Base-by-base conservation (phyloP, 2,329 filamentous ascomycete genomes). In the Orbilia oligospora region DNA sequence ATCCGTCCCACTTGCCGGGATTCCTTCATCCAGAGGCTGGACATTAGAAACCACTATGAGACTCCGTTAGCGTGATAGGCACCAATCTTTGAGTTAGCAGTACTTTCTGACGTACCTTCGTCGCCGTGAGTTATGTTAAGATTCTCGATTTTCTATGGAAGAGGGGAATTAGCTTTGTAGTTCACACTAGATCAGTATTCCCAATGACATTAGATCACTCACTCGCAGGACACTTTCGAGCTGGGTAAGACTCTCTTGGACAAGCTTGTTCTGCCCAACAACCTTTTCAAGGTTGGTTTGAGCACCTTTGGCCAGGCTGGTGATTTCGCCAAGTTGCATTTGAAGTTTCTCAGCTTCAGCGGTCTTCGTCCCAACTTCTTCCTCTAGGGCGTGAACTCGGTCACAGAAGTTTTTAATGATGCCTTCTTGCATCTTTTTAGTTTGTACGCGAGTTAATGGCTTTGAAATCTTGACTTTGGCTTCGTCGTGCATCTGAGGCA, bases 351-450 rank as follows among this genome's bases (percentile, higher is more conserved):
- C 51, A 20, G 46, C 49, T 33, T 72, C 68, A 24, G 75, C 61
- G 6, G 22, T 53, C 30, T 71, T 53, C 12, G 51, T 5, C 27
- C 20, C 53, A 24, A 72, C 53, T n/a, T 36, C 18, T 18, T 30
- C 41, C 9, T 68, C 51, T 16, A 78, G 20, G 20, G 67, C 56
- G 1, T 61, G n/a, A 41, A 78, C 71, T 3, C 68, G 53, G 20
- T 69, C 12, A 22, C 67, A 51, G 46, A 72, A 65, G 36, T 49
- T 44, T 14, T 24, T n/a, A n/a, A 72, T 16, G 18, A 78, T 51
- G 20, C 48, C 63, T 46, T 33, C 63, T 27, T 65, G 68, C 75
- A 78, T 63, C 18, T 51, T 64, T 22, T 72, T 58, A 22, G 33
- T 46, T 18, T 46, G 49, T n/a, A 14, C 24, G 30, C 66, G 73